Conservation (phyloP, 306 rosid species). For the Crotalaria pallida region DNA sequence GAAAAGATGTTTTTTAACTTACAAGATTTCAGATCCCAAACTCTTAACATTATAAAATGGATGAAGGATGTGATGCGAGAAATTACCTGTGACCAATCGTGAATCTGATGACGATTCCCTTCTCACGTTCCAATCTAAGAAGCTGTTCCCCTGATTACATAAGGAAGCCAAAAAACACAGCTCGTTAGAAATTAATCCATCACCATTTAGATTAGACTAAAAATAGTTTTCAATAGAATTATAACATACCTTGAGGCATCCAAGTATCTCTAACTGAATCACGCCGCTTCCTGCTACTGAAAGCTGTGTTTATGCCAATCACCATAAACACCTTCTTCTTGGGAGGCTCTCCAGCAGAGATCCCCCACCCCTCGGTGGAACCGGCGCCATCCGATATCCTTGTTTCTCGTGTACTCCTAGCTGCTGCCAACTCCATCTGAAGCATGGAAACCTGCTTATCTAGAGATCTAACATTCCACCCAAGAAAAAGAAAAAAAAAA, state of each 20-base stretch:
- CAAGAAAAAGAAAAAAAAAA: constrained; percentile 15
- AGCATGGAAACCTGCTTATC: constrained; percentile 84
- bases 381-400: too few species aligned
- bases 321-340: constrained; percentile 77
- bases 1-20: too few species aligned
- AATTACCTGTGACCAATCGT: constrained; percentile 96
- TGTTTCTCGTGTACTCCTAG: constrained; percentile 57
- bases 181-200: constrained; percentile 23
- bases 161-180: neutral
- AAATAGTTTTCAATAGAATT: neutral
- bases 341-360: constrained; percentile 29
- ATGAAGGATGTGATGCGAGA: neutral
- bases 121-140: constrained; percentile 82
- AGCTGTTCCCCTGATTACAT: constrained; percentile 69
- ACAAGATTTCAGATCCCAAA: too few species aligned
- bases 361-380: constrained; percentile 26
- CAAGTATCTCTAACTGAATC: constrained; percentile 98
- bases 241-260: constrained; percentile 89
- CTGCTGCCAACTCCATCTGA: constrained; percentile 72
- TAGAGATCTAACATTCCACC: constrained; percentile 58
- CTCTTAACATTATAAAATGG: neutral
- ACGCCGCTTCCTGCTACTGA: constrained; percentile 93
- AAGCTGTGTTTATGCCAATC: constrained; percentile 96
- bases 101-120: constrained; percentile 91
- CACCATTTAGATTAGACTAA: neutral